A percentile compares a stretch with the other conserved stretches of the same genome.
phyloP scores from a whole-genome alignment of 306 rosid genomes.

The Spatholobus suberectus region DNA sequence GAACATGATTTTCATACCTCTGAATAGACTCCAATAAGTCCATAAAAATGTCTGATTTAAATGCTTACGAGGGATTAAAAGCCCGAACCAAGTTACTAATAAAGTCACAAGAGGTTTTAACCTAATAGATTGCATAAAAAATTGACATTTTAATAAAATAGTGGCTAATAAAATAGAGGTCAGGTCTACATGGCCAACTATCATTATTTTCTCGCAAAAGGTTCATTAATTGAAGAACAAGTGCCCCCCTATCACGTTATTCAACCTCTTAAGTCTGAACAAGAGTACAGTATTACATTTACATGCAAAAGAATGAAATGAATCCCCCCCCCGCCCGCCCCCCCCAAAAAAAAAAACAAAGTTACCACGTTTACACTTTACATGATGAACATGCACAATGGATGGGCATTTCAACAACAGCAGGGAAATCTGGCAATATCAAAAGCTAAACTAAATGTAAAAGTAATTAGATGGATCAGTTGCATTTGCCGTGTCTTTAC shows the following conservation, averaged over 20 bases:
- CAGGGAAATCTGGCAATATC: neutral
- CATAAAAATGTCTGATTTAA: no score
- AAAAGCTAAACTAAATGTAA: conserved; percentile 49
- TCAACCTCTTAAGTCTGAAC: neutral
- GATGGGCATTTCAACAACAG: neutral
- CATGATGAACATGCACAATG: neutral
- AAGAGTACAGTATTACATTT: neutral
- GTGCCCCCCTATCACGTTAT: neutral
- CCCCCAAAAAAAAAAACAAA: no score
- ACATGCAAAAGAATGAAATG: conserved; percentile 31
- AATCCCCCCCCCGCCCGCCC: neutral
- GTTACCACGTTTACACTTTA: neutral
- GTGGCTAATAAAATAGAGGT: no score
- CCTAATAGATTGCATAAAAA: no score
- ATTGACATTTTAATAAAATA: no score
- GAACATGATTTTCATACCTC: no score
- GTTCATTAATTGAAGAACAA: neutral
- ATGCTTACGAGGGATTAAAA: no score
- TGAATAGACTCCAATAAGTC: no score
- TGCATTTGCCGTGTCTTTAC: conserved; percentile 76
- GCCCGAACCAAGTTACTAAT: no score
- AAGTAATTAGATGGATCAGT: conserved; percentile 66
- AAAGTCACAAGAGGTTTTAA: no score
- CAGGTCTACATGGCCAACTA: no score
- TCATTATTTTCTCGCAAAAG: neutral